These are phyloP conservation scores for Saprolegnia diclina DNA, from an alignment of 352 stramenopile species.

Conservation along the genomic window DNA sequence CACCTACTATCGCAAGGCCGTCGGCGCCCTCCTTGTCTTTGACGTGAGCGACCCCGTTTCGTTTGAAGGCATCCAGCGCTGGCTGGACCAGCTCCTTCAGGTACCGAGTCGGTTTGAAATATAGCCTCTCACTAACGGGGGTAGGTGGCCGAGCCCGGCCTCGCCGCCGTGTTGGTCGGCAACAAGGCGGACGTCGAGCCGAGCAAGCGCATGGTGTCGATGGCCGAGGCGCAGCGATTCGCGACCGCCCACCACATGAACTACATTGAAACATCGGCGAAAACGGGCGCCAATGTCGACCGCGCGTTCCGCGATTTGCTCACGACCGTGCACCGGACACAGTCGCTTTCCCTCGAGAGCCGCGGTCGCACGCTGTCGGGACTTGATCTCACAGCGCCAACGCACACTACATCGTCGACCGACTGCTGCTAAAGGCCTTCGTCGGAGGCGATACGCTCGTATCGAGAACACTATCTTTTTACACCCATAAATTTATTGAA, in stretches of 20 bases:
- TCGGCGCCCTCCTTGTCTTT: constrained; percentile 72
- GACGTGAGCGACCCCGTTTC: constrained; percentile 56
- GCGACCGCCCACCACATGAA: constrained; percentile 60
- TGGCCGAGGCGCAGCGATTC: constrained; percentile 61
- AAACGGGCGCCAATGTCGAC: constrained; percentile 61
- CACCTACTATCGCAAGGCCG: constrained; percentile 82
- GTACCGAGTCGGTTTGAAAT: neutral
- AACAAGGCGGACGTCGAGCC: constrained; percentile 65
- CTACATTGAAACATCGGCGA: constrained; percentile 78
- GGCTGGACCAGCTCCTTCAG: constrained; percentile 69
- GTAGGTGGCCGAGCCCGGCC: constrained; percentile 51
- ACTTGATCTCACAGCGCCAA: neutral
- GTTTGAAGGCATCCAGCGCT: constrained; percentile 51
- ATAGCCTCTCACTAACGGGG: neutral
- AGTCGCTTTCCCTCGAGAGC: constrained; percentile 24
- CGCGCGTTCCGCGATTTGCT: constrained; percentile 57
- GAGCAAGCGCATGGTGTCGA: constrained; percentile 41
- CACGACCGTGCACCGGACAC: constrained; percentile 45
- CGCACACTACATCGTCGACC: neutral
- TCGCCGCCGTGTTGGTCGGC: constrained; percentile 60
- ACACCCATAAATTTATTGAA: too few relatives aligned
- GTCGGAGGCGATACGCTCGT: too few relatives aligned
- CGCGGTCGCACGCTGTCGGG: too few relatives aligned
- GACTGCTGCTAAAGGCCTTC: neutral
- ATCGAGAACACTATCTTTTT: too few relatives aligned